These are phyloP conservation scores for Knoxia roxburghii DNA, from an alignment of 257 asterid genomes.

Conservation along the genomic window DNA sequence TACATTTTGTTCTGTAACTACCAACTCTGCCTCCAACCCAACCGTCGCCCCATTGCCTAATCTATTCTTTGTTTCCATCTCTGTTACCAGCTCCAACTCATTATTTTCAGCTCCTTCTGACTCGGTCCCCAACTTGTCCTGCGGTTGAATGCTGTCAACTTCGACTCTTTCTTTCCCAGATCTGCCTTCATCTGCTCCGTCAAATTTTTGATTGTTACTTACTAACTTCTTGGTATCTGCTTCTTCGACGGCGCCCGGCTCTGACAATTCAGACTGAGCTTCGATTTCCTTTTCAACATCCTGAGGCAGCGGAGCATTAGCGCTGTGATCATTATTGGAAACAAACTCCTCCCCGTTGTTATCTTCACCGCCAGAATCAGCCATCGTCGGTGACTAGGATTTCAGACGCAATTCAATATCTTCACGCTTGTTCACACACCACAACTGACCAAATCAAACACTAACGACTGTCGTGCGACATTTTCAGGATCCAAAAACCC, in stretches of 20 bases:
- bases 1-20: constrained; percentile 20
- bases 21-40: constrained; percentile 28
- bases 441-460: too few species aligned
- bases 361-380: neutral
- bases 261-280: neutral
- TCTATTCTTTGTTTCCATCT: constrained; percentile 21
- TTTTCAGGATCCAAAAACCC: too few species aligned
- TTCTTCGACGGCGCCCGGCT: neutral
- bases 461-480: too few species aligned
- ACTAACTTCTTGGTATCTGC: neutral
- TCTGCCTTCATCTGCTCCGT: neutral
- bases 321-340: neutral
- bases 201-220: neutral
- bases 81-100: constrained; percentile 1
- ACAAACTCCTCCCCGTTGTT: neutral
- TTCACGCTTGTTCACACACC: too few species aligned
- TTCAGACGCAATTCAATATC: too few species aligned
- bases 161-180: constrained; percentile 17
- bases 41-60: constrained; percentile 19
- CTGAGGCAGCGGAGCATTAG: neutral
- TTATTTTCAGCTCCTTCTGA: constrained; percentile 14
- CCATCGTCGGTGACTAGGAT: neutral
- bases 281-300: neutral
- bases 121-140: constrained; percentile 20
- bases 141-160: constrained; percentile 24